phyloP scores from a whole-genome alignment of 139 green algal species.

The Micractinium sp. region DNA sequence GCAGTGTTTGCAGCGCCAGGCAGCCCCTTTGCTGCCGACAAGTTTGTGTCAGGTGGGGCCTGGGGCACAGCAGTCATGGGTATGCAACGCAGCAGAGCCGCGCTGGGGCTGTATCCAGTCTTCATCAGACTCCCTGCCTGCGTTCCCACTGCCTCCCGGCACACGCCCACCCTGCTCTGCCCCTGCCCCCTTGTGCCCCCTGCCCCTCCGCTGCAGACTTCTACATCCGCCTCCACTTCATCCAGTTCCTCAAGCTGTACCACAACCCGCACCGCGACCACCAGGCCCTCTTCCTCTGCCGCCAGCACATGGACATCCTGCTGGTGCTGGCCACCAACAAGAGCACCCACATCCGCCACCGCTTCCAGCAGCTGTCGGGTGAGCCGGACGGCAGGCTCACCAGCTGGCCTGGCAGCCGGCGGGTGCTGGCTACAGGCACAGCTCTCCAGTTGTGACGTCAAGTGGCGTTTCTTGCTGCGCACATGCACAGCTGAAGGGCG shows the following conservation, averaged over 20 bases:
- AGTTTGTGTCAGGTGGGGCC: slow-evolving; percentile 37
- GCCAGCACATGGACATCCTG: slow-evolving; percentile 48
- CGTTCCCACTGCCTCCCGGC: neutral
- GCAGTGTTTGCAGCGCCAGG: slow-evolving; percentile 37
- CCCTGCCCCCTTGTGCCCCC: neutral
- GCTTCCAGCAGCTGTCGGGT: slow-evolving; percentile 56
- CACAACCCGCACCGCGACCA: slow-evolving; percentile 47
- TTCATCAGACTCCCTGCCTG: neutral
- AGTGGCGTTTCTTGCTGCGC: neutral
- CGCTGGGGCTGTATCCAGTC: no score
- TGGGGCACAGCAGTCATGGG: neutral
- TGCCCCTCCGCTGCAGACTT: slow-evolving; percentile 31
- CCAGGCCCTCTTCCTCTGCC: slow-evolving; percentile 46
- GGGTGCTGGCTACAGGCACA: neutral
- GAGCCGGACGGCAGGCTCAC: neutral
- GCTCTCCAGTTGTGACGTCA: neutral
- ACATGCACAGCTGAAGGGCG: neutral
- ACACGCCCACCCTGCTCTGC: no score
- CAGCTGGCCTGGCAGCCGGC: neutral
- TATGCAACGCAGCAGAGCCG: no score
- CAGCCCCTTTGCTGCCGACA: slow-evolving; percentile 46
- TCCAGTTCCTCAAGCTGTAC: slow-evolving; percentile 59
- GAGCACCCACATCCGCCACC: slow-evolving; percentile 17
- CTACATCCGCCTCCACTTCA: slow-evolving; percentile 57
- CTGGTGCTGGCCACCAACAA: slow-evolving; percentile 40